Evolutionary conservation across 192 early-diverging fungal genomes (phyloP).

Genomic region (Coemansia sp.): DNA sequence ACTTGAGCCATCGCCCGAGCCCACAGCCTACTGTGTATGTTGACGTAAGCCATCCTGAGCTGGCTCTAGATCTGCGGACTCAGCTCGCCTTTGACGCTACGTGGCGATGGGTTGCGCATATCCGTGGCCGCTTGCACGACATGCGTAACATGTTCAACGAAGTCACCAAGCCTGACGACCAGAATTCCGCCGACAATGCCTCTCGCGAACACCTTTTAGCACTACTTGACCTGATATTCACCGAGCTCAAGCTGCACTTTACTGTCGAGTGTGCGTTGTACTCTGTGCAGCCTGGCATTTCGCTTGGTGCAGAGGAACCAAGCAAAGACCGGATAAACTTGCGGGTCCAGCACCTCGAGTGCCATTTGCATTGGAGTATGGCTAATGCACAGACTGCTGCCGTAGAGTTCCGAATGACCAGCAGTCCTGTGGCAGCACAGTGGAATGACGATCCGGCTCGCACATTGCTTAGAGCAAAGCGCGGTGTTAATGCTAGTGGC

Average conservation of each 20-base stretch:
- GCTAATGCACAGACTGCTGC: constrained; percentile 12
- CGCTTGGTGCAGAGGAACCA: neutral
- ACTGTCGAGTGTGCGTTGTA: constrained; percentile 43
- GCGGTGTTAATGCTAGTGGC: constrained; percentile 33
- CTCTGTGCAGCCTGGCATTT: constrained; percentile 34
- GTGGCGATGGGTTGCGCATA: constrained; percentile 20
- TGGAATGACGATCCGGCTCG: constrained; percentile 24
- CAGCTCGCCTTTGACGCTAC: constrained; percentile 50
- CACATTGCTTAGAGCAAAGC: constrained; percentile 22
- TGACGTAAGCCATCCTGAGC: constrained; percentile 39
- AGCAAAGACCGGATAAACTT: constrained; percentile 20
- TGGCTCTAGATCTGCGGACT: constrained; percentile 34
- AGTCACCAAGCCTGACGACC: neutral
- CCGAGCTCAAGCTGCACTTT: constrained; percentile 43
- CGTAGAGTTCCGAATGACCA: constrained; percentile 34
- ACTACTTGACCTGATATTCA: constrained; percentile 37
- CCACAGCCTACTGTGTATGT: constrained; percentile 44
- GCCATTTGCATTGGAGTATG: constrained; percentile 41
- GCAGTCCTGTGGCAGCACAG: constrained; percentile 31
- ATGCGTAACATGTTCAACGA: constrained; percentile 12
- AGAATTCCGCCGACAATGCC: neutral
- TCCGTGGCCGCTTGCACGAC: constrained; percentile 15
- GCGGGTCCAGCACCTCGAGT: constrained; percentile 38
- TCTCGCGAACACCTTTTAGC: constrained; percentile 16
- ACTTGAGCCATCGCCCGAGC: constrained; percentile 36